Conservation (phyloP, 805 yeast species). For the Candida maltosa region DNA sequence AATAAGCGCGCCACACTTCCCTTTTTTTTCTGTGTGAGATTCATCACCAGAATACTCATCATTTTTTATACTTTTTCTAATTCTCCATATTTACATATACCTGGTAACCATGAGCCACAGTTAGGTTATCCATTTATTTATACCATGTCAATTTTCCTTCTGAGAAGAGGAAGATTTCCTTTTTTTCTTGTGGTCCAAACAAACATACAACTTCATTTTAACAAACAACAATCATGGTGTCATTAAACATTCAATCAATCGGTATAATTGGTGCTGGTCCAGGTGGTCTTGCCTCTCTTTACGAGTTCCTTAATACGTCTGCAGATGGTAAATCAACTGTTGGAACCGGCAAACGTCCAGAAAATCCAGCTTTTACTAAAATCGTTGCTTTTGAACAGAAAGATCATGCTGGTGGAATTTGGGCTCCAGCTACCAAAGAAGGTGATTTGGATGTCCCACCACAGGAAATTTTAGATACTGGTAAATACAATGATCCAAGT, state of each 20-base stretch:
- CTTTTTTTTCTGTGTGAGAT: no score
- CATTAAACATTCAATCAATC: conserved; percentile 15
- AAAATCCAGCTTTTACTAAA: conserved; percentile 22
- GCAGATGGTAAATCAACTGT: conserved; percentile 23
- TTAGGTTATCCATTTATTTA: no score
- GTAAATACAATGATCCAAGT: conserved; percentile 30
- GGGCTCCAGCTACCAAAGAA: conserved; percentile 27
- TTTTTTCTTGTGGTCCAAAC: no score
- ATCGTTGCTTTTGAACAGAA: conserved; percentile 46
- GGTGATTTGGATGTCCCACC: conserved; percentile 25
- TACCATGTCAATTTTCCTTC: no score
- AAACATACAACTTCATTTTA: no score
- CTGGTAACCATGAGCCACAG: no score
- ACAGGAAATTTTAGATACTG: conserved; percentile 27
- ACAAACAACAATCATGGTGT: conserved; percentile 8
- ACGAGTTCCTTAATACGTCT: conserved; percentile 27
- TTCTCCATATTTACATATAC: no score
- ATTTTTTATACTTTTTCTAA: no score
- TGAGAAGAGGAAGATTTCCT: no score
- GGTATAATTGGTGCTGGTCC: conserved; percentile 30
- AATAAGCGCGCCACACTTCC: no score
- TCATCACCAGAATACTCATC: no score
- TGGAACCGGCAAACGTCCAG: conserved; percentile 12
- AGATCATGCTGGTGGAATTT: conserved; percentile 42
- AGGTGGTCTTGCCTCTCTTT: conserved; percentile 32